These are phyloP conservation scores for Trichosporon faecale DNA, from an alignment of 1,284 basidiomycete genomes.

Conservation along the genomic window DNA sequence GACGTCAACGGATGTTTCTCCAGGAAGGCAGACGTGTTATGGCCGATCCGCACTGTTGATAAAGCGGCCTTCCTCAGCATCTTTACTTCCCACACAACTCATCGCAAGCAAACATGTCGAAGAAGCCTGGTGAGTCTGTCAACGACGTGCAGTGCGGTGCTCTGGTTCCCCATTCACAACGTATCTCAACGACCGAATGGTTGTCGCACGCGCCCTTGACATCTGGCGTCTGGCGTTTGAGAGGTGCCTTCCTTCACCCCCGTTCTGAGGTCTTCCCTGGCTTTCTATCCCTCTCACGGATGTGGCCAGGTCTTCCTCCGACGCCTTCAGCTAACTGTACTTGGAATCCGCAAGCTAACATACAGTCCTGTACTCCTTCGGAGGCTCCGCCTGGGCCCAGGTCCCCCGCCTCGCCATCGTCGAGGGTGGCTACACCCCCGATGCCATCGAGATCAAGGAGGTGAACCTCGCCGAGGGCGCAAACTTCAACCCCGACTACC, in stretches of 20 bases:
- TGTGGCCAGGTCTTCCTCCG: no score
- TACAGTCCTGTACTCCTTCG: constrained; percentile 42
- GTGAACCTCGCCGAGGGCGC: constrained; percentile 54
- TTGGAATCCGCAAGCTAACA: not conserved
- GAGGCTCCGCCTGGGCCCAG: constrained; percentile 43
- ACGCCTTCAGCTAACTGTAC: no score
- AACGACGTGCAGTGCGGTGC: not conserved
- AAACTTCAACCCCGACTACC: constrained; percentile 63
- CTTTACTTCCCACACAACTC: not conserved
- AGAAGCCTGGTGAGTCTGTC: not conserved
- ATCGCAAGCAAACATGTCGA: not conserved
- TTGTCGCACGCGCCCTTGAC: no score
- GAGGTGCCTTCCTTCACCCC: not conserved
- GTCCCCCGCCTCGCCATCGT: constrained; percentile 45
- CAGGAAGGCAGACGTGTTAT: not conserved
- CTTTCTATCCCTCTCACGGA: not conserved
- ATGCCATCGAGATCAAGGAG: constrained; percentile 34
- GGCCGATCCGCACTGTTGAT: not conserved
- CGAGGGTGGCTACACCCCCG: constrained; percentile 39
- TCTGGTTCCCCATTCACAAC: not conserved
- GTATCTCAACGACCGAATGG: no score
- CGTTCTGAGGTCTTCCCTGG: not conserved
- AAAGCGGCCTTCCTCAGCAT: not conserved
- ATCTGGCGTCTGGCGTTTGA: no score
- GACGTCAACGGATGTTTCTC: constrained; percentile 5